Base-by-base conservation (phyloP, 306 rosid species). In the Pueraria montana region DNA sequence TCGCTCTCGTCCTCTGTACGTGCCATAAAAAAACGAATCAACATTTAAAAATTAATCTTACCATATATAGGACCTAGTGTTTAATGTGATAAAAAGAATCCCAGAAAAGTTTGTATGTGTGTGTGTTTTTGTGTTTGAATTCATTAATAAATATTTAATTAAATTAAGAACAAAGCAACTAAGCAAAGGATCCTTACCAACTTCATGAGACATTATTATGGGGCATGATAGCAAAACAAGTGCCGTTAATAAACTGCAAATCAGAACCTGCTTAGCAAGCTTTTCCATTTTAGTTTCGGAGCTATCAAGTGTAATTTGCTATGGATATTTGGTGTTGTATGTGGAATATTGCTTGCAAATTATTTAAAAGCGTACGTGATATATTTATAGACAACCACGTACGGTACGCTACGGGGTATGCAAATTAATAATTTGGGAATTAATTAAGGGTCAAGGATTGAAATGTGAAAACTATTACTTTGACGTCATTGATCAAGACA, bases 1-100 rank as follows among this genome's bases (percentile, higher is more conserved):
- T 86, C 96, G 0, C 77, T 66, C 70, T 92, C 90, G 26, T 94
- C 87, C 36, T 91, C 97, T 94, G 81, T 3, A 55, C 0, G 0
- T 65, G 40, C n/a, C 69, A 80, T 48, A 2, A 71, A 8, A 38
- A 0, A 76, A 40, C 21, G 3, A 38, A 6, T 63, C 2, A 61
- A 43, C 3, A 59, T 59, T 20, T 0, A 18, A 21, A 42, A 45
- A 24, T n/a, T n/a, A n/a, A n/a, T 8, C n/a, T 63, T 46, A 30
- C 3, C 21, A 75, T 59, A 50, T 26, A 12, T 11, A 62, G 1
- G 10, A 13, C 9, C 11, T 62, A 6, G 8, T 0, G 4, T 26
- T 26, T 61, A 26, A 26, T 61, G 4, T 61, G 36, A 24, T 26
- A 10, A 24, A 26, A 58, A 2, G 5, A 27, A 14, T 27, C 12